phyloP scores from a whole-genome alignment of 768 basidiomycete species.

The Nidularia sp. region DNA sequence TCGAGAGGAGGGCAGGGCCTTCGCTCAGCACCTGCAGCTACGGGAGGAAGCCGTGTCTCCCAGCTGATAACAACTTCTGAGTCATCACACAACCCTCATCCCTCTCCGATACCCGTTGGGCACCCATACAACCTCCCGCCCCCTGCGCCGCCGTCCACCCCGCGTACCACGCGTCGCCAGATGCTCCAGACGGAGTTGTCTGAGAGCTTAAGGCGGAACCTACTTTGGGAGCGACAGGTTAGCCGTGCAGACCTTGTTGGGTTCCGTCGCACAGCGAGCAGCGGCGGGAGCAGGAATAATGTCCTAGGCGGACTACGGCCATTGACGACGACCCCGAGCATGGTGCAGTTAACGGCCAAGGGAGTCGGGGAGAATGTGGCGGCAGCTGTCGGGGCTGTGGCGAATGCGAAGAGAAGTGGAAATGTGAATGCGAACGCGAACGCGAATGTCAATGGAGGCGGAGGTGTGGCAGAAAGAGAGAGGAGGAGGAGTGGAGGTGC shows the following conservation, averaged over 20 bases:
- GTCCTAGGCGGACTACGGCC: constrained; percentile 22
- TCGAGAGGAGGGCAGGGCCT: constrained; percentile 5
- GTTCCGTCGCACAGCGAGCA: constrained; percentile 23
- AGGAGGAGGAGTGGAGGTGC: constrained; percentile 9
- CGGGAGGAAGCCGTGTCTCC: constrained; percentile 3
- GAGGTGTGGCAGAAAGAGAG: constrained; percentile 3
- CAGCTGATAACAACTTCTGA: background rate
- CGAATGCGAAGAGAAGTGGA: background rate
- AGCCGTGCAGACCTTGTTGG: constrained; percentile 46
- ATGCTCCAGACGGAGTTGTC: constrained; percentile 86
- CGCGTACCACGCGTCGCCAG: constrained; percentile 76
- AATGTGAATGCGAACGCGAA: constrained; percentile 1
- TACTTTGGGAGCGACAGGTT: constrained; percentile 78
- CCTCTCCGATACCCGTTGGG: constrained; percentile 55
- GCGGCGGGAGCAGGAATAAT: constrained; percentile 16
- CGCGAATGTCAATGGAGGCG: constrained; percentile 1
- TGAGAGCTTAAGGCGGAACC: constrained; percentile 75
- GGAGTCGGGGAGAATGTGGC: constrained; percentile 10
- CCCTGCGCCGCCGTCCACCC: constrained; percentile 66
- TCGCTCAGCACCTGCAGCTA: background rate
- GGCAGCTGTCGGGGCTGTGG: too few relatives aligned
- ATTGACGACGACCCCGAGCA: constrained; percentile 27
- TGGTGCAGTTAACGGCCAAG: constrained; percentile 38
- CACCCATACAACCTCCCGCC: constrained; percentile 75
- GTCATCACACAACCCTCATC: constrained; percentile 1